Conservation (phyloP, 73 alveolate species). For the Tetrahymena elliotti region DNA sequence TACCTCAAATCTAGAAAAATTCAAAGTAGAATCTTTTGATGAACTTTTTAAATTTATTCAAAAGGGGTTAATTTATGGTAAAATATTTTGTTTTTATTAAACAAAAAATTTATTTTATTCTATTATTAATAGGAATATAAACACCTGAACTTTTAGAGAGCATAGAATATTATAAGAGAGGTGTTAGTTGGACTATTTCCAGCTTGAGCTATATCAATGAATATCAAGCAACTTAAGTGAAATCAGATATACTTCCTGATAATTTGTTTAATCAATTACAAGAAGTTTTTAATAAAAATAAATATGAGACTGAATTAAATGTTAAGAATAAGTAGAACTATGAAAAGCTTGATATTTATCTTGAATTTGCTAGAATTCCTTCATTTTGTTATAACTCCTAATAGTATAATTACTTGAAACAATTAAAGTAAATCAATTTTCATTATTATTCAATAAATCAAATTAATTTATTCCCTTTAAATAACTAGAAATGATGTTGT, state of each 20-base stretch:
- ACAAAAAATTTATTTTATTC: background rate
- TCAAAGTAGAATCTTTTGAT: background rate
- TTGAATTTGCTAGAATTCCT: background rate
- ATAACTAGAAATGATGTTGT: background rate
- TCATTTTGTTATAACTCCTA: background rate
- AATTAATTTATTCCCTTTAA: too few species aligned
- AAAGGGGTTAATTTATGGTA: background rate
- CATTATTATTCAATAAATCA: too few species aligned
- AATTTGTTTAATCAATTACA: background rate
- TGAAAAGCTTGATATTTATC: background rate
- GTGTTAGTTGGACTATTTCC: background rate
- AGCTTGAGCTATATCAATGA: background rate
- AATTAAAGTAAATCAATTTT: background rate
- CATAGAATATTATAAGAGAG: background rate
- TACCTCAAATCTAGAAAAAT: background rate
- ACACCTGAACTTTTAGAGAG: background rate
- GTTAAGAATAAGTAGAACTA: background rate
- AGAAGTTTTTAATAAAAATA: background rate
- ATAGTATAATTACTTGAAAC: background rate
- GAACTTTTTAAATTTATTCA: background rate
- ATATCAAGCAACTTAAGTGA: background rate
- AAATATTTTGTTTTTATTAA: background rate
- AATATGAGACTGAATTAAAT: background rate
- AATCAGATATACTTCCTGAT: background rate
- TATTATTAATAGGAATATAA: background rate